phyloP scores from a whole-genome alignment of 2,329 filamentous ascomycete genomes.

The Fusarium heterosporum region DNA sequence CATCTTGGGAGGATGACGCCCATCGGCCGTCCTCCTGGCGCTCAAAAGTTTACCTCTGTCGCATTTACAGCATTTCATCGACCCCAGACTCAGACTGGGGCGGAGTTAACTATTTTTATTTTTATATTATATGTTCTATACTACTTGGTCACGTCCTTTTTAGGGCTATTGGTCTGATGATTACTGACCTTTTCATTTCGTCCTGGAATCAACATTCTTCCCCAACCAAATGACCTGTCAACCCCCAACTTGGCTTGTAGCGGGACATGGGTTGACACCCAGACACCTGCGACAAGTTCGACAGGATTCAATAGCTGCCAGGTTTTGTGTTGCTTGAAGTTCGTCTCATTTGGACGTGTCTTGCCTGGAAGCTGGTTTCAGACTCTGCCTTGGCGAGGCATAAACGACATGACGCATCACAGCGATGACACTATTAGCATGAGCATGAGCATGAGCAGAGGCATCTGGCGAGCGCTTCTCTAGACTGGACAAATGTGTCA shows the following conservation, averaged over 20 bases:
- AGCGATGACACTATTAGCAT: conserved; percentile 31
- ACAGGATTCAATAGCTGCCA: conserved; percentile 8
- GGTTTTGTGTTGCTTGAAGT: conserved; percentile 10
- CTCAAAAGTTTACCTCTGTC: conserved; percentile 43
- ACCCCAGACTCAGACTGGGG: conserved; percentile 16
- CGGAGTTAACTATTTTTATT: conserved; percentile 34
- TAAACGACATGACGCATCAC: conserved; percentile 25
- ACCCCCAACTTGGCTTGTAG: conserved; percentile 22
- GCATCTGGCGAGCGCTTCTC: conserved; percentile 34
- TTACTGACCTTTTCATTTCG: conserved; percentile 7
- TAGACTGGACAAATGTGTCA: conserved; percentile 34
- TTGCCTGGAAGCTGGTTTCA: conserved; percentile 13
- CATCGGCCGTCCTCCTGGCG: conserved; percentile 34
- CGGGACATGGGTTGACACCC: conserved; percentile 13
- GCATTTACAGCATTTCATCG: conserved; percentile 38
- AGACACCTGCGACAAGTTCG: conserved; percentile 9
- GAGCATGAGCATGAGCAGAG: conserved; percentile 29
- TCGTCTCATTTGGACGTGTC: conserved; percentile 22
- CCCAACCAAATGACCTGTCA: conserved; percentile 6
- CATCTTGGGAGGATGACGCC: conserved; percentile 21
- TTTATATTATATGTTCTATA: background rate
- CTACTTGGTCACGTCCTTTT: conserved; percentile 6
- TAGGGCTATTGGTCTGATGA: conserved; percentile 6
- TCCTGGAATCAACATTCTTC: conserved; percentile 8
- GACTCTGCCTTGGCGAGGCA: conserved; percentile 15